phyloP scores from a whole-genome alignment of 2,329 filamentous ascomycete species.

The Trichoderma atroviride region DNA sequence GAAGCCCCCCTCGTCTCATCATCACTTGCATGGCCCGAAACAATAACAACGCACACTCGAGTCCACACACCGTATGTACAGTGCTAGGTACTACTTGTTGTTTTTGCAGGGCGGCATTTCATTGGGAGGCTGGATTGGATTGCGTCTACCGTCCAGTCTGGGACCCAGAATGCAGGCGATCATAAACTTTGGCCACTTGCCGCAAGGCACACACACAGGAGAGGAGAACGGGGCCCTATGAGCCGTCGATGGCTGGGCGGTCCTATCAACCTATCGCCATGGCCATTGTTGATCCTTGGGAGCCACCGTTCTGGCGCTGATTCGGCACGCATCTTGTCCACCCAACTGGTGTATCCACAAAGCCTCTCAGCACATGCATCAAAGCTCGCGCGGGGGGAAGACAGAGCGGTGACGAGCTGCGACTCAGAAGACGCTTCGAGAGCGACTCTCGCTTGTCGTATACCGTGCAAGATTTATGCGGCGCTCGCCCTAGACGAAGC shows the following conservation, averaged over 20 bases:
- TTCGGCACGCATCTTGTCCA: constrained; percentile 18
- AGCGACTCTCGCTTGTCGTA: neutral
- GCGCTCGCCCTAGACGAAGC: constrained; percentile 5
- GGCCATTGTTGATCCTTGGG: neutral
- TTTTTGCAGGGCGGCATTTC: constrained; percentile 18
- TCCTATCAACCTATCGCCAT: neutral
- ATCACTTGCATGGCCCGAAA: constrained; percentile 26
- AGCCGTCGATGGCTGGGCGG: constrained; percentile 8
- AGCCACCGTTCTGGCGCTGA: constrained; percentile 17
- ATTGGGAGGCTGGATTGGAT: constrained; percentile 17
- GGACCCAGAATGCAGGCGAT: constrained; percentile 26
- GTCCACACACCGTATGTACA: constrained; percentile 9
- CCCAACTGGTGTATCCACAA: constrained; percentile 12
- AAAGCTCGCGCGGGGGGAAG: neutral
- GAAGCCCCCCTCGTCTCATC: neutral
- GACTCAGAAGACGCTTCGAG: neutral
- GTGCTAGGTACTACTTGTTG: neutral
- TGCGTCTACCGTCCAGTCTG: constrained; percentile 26
- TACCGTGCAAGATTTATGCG: constrained; percentile 13
- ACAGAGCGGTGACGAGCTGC: constrained; percentile 21
- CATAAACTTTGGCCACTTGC: constrained; percentile 26
- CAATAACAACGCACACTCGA: constrained; percentile 27
- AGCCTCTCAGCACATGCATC: constrained; percentile 25
- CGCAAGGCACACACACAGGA: constrained; percentile 28
- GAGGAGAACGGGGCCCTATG: constrained; percentile 10